These are phyloP conservation scores for Taphrina flavorubra DNA, from an alignment of 1,139 yeast species.

Conservation along the genomic window DNA sequence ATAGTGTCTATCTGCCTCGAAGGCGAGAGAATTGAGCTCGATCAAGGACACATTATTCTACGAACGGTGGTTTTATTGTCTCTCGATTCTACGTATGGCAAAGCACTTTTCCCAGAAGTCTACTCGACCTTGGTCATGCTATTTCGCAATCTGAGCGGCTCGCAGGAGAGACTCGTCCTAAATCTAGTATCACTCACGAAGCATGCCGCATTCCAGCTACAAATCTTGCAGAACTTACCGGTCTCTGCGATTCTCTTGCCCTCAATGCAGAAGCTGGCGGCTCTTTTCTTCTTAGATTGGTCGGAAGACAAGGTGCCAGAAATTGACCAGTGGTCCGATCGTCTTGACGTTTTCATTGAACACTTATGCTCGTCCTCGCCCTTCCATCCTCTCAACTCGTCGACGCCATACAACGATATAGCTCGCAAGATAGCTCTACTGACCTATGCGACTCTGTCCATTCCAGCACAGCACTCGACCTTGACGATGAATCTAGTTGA, in stretches of 20 bases:
- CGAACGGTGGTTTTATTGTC: not conserved
- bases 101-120: not conserved
- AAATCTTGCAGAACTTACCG: slow-evolving; percentile 4
- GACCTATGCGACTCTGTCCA: slow-evolving; percentile 2
- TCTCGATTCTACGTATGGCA: slow-evolving; percentile 6
- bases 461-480: slow-evolving; percentile 3
- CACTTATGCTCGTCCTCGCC: slow-evolving; percentile 1
- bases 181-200: not conserved
- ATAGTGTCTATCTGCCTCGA: not conserved
- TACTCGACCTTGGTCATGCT: not conserved
- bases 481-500: not conserved
- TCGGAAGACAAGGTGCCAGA: not conserved
- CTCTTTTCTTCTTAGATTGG: not conserved
- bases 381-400: slow-evolving; percentile 10
- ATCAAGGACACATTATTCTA: not conserved
- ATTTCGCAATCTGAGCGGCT: not conserved
- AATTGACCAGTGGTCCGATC: not conserved
- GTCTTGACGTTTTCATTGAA: not conserved
- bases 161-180: too few relatives aligned
- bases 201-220: slow-evolving; percentile 1
- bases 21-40: not conserved
- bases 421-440: not conserved
- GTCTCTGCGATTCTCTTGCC: not conserved
- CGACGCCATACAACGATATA: slow-evolving; percentile 2
- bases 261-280: not conserved